Percentiles rank a stretch among this genome's conserved stretches.
Conservation (phyloP, 352 stramenopile species). For the Pythium aphanidermatum region DNA sequence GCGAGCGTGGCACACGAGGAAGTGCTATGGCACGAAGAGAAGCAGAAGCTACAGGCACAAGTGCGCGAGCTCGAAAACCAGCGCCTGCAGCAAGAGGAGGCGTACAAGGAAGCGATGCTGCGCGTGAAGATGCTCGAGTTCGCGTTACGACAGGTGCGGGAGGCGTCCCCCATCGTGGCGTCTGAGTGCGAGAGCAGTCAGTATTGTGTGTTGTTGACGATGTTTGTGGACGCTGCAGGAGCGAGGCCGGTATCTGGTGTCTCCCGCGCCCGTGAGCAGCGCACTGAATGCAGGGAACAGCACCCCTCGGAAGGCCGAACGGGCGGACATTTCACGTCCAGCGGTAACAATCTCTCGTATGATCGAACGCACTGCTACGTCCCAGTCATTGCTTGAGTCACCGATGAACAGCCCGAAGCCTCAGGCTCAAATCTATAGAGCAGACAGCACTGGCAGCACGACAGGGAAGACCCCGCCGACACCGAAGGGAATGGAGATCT, state of each 20-base stretch:
- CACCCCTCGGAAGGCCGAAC: conserved; percentile 12
- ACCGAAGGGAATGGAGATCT: conserved; percentile 68
- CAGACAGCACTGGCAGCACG: conserved; percentile 48
- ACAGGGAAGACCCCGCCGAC: conserved; percentile 29
- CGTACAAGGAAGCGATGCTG: conserved; percentile 80
- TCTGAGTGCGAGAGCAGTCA: neutral
- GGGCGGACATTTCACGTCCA: conserved; percentile 38
- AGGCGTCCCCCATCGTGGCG: neutral
- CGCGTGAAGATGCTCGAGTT: conserved; percentile 89
- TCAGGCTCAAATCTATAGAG: conserved; percentile 45
- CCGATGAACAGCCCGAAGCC: conserved; percentile 21
- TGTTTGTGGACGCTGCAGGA: conserved; percentile 39
- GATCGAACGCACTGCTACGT: conserved; percentile 52
- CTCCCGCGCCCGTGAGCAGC: conserved; percentile 59
- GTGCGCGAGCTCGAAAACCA: conserved; percentile 75
- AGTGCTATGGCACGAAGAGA: conserved; percentile 70
- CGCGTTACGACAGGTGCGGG: conserved; percentile 54
- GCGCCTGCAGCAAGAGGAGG: conserved; percentile 69
- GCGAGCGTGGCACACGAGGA: conserved; percentile 75
- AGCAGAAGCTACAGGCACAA: conserved; percentile 61
- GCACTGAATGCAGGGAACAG: conserved; percentile 19
- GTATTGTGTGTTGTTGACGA: too few species aligned
- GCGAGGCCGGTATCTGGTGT: conserved; percentile 71
- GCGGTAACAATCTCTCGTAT: conserved; percentile 42
- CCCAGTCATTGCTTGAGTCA: conserved; percentile 25